Evolutionary conservation across 108 stramenopile genomes (phyloP).

Genomic region (Conticribra weissflogii): DNA sequence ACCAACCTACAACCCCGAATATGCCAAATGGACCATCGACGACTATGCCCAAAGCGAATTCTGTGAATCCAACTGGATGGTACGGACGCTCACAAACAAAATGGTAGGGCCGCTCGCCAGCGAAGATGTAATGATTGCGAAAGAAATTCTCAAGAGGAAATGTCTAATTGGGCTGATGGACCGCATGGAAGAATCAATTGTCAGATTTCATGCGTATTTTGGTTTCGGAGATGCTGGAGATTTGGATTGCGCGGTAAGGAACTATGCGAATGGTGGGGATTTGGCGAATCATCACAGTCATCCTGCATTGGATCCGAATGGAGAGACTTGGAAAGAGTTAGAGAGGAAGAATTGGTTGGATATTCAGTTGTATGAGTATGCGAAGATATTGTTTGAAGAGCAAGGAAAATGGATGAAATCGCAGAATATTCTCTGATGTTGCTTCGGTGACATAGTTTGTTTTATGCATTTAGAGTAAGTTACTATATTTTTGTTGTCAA

Average conservation of each 20-base stretch:
- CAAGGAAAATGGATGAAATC: conserved; percentile 47
- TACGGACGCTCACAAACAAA: conserved; percentile 39
- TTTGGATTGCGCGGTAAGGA: conserved; percentile 25
- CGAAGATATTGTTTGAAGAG: conserved; percentile 42
- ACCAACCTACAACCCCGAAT: conserved; percentile 46
- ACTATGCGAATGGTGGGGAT: conserved; percentile 24
- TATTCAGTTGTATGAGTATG: conserved; percentile 49
- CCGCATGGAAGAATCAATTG: conserved; percentile 48
- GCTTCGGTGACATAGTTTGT: neutral
- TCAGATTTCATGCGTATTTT: conserved; percentile 48
- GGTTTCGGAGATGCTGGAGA: conserved; percentile 42
- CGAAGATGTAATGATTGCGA: conserved; percentile 45
- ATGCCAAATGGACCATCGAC: conserved; percentile 47
- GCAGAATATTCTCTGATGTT: conserved; percentile 21
- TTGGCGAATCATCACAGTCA: conserved; percentile 26
- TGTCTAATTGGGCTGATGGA: conserved; percentile 50
- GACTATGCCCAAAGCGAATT: conserved; percentile 45
- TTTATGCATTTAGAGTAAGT: neutral
- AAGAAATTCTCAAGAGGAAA: conserved; percentile 45
- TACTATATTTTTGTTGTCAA: no score
- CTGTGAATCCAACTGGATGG: conserved; percentile 66
- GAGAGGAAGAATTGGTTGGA: conserved; percentile 50
- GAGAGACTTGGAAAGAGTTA: conserved; percentile 42
- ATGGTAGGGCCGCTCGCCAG: conserved; percentile 45
- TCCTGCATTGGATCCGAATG: conserved; percentile 42